Conservation (phyloP, 2,329 filamentous ascomycete genomes). For the Laburnicola sp. region DNA sequence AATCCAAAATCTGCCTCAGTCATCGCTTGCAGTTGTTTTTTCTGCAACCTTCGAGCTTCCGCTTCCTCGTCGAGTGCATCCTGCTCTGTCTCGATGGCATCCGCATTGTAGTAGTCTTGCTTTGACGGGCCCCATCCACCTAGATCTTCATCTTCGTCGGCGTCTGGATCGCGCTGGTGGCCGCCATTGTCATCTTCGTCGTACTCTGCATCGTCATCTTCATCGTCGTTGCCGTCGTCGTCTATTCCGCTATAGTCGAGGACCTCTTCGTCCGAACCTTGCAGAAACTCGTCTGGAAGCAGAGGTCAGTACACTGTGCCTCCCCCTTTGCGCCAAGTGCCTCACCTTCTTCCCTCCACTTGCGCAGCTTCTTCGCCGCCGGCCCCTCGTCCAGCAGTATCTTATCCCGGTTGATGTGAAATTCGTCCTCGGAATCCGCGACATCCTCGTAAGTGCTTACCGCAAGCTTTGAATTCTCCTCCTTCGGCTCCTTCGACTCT, state of each 20-base stretch:
- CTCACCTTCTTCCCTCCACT: conserved; percentile 66
- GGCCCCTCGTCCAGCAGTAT: conserved; percentile 83
- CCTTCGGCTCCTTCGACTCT: conserved; percentile 39
- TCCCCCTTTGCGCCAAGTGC: not conserved
- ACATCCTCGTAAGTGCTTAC: conserved; percentile 75
- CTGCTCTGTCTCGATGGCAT: conserved; percentile 70
- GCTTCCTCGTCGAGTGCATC: conserved; percentile 88
- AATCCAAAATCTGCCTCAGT: conserved; percentile 90
- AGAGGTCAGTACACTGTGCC: not conserved
- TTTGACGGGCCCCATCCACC: conserved; percentile 86
- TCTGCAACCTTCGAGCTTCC: conserved; percentile 84
- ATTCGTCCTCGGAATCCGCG: conserved; percentile 92
- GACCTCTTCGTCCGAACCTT: conserved; percentile 66
- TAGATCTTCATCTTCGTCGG: conserved; percentile 60
- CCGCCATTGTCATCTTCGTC: conserved; percentile 50
- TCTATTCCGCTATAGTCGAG: conserved; percentile 51
- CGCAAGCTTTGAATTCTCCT: conserved; percentile 58
- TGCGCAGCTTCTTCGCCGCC: conserved; percentile 74
- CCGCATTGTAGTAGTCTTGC: conserved; percentile 91
- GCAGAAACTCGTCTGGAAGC: conserved; percentile 48
- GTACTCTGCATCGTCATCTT: conserved; percentile 23
- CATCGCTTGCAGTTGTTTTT: conserved; percentile 89
- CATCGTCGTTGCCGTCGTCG: conserved; percentile 53
- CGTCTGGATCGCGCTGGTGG: conserved; percentile 39
- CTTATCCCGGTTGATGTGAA: conserved; percentile 83